Conservation (phyloP, 139 green algal species). For the Asterochloris sp. region DNA sequence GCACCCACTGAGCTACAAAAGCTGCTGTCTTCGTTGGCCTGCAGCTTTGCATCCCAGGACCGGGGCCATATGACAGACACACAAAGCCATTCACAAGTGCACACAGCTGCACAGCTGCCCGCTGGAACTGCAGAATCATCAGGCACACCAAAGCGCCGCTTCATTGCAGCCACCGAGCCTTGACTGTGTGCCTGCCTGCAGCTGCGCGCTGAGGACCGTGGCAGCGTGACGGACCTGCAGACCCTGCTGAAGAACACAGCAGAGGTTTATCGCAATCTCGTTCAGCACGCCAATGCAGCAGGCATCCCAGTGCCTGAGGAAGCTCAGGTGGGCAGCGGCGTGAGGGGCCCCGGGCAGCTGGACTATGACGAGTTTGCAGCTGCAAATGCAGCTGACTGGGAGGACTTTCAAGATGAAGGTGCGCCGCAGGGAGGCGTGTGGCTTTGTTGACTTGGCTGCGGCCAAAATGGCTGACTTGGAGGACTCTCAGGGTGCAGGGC, state of each 20-base stretch:
- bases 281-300: slow-evolving; percentile 12
- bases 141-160: too few relatives aligned
- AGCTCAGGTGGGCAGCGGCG: slow-evolving; percentile 12
- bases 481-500: too few relatives aligned
- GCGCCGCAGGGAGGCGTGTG: background rate
- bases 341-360: background rate
- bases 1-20: too few relatives aligned
- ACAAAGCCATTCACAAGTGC: too few relatives aligned
- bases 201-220: slow-evolving; percentile 16
- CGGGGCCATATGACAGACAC: too few relatives aligned
- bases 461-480: too few relatives aligned
- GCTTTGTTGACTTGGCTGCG: background rate
- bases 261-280: slow-evolving; percentile 12
- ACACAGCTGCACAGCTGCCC: too few relatives aligned
- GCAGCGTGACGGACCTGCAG: slow-evolving; percentile 19
- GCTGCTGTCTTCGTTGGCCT: too few relatives aligned
- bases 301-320: slow-evolving; percentile 15
- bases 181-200: background rate
- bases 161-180: too few relatives aligned
- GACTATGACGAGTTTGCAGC: slow-evolving; percentile 27
- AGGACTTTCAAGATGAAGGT: slow-evolving; percentile 35
- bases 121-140: too few relatives aligned
- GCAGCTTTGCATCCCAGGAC: too few relatives aligned
- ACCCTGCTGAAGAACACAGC: slow-evolving; percentile 19
- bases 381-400: slow-evolving; percentile 24